Evolutionary conservation across 768 basidiomycete species (phyloP), one percentile per base, ranked within the genome.

Genomic region (Boletus coccyginus): DNA sequence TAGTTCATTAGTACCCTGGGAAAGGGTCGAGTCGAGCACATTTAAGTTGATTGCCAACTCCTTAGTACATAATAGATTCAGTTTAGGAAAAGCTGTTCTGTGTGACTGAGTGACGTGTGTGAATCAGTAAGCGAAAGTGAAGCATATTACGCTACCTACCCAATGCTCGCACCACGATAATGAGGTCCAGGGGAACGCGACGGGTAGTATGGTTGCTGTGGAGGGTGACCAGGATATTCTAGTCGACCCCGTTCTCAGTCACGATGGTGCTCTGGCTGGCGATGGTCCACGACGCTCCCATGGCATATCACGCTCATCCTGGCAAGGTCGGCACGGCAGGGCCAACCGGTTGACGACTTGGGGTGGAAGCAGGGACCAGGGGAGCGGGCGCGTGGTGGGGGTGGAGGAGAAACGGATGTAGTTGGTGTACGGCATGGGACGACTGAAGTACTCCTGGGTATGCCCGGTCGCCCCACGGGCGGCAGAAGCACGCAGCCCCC

Each of bases 241-340:
- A 68, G 58, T 16, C 77, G 71, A 16, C 81, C 78, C 6, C 79
- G 75, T 32, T 63, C 84, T 82, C 84, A 84, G 3, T 85, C 82
- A 39, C 78, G 75, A 60, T 74, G 76, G 33, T 82, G 78, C 46
- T 68, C 67, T 12, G 74, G n/a, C n/a, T n/a, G n/a, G 63, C 24
- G 70, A 73, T n/a, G 77, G 78, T 1, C 63, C 68, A 41, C 84
- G 83, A 33, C 86, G 79, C 36, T 87, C 85, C 86, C 87, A 89
- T 11, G 70, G 73, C 39, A 71, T 63, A 16, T 88, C 87, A 13
- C 76, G 74, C n/a, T 87, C 86, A 3, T 68, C 56, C 13, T 74
- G 70, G 13, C 81, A 62, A 45, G 11, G 74, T 78, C 1, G 78
- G 75, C 47, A 79, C 83, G 13, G 74, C 82, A 31, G 81, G 83